These are phyloP conservation scores for Podila epigama DNA, from an alignment of 192 early-diverging fungal genomes.

Conservation along the genomic window DNA sequence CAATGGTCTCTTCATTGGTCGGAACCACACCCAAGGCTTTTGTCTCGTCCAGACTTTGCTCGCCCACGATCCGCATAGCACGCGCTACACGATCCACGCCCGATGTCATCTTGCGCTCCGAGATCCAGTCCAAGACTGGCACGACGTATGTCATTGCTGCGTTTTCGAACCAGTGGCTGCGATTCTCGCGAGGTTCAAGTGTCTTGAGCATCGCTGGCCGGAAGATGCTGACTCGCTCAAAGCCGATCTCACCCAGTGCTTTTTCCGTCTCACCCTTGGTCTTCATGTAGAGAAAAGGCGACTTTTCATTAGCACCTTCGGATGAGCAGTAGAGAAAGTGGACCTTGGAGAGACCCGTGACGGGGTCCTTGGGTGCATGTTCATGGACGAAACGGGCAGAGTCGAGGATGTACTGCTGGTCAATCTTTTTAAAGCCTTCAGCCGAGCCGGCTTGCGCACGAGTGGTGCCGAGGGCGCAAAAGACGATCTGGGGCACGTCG, in stretches of 20 bases:
- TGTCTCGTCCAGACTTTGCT: background rate
- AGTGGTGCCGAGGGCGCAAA: slow-evolving; percentile 79
- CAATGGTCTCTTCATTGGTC: slow-evolving; percentile 7
- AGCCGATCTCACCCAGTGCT: slow-evolving; percentile 64
- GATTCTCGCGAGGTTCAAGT: slow-evolving; percentile 43
- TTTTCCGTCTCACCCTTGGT: slow-evolving; percentile 85
- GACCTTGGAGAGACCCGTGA: slow-evolving; percentile 36
- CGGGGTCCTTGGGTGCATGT: slow-evolving; percentile 51
- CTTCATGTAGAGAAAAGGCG: slow-evolving; percentile 70
- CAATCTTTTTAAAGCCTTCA: slow-evolving; percentile 76
- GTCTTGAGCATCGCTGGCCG: slow-evolving; percentile 61
- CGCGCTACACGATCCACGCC: slow-evolving; percentile 22
- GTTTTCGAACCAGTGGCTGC: slow-evolving; percentile 2
- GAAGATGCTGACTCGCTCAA: slow-evolving; percentile 70
- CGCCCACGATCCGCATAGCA: slow-evolving; percentile 25
- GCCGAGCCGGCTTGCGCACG: slow-evolving; percentile 67
- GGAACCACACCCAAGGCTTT: slow-evolving; percentile 18
- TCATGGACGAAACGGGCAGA: slow-evolving; percentile 66
- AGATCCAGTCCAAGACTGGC: slow-evolving; percentile 26
- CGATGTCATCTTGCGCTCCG: slow-evolving; percentile 7
- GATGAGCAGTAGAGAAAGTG: slow-evolving; percentile 64
- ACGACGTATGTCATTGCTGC: background rate
- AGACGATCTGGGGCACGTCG: slow-evolving; percentile 57
- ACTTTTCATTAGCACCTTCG: slow-evolving; percentile 61
- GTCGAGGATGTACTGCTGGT: slow-evolving; percentile 78